phyloP scores from a whole-genome alignment of 441 rosid species.

The Eruca vesicaria region DNA sequence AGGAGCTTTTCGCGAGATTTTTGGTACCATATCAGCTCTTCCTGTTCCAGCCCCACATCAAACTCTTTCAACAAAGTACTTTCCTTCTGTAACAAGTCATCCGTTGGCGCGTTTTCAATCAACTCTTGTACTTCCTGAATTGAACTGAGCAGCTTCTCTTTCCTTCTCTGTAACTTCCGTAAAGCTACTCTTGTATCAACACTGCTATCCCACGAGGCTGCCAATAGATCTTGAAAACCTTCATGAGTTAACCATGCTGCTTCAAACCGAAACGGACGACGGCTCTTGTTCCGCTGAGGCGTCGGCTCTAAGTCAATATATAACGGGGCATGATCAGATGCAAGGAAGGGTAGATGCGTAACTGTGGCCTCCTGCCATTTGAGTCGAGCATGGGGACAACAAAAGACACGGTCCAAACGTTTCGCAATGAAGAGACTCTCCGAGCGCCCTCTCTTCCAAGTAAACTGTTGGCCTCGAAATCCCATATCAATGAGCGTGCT shows the following conservation, averaged over 20 bases:
- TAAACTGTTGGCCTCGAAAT: not conserved
- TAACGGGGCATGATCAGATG: not conserved
- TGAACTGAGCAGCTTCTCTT: not conserved
- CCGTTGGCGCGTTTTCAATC: not conserved
- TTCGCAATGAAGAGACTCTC: not conserved
- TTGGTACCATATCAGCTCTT: not conserved
- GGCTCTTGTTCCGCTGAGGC: not conserved
- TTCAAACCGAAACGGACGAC: not conserved
- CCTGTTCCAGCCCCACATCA: not conserved
- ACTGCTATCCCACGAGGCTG: not conserved
- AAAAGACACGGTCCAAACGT: not conserved
- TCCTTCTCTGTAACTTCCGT: not conserved
- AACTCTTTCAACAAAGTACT: not conserved
- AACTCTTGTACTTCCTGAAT: not conserved
- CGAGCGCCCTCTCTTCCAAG: not conserved
- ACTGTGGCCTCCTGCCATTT: not conserved
- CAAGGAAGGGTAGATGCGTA: not conserved
- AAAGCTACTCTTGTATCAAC: not conserved
- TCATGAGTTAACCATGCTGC: not conserved
- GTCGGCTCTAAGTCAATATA: not conserved
- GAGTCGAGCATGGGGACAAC: not conserved
- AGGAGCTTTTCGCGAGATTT: not conserved
- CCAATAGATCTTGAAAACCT: not conserved
- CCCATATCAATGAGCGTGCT: not conserved
- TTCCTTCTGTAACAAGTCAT: not conserved